These are phyloP conservation scores for Starmerella potacharoeniae DNA, from an alignment of 805 yeast species.

Conservation along the genomic window DNA sequence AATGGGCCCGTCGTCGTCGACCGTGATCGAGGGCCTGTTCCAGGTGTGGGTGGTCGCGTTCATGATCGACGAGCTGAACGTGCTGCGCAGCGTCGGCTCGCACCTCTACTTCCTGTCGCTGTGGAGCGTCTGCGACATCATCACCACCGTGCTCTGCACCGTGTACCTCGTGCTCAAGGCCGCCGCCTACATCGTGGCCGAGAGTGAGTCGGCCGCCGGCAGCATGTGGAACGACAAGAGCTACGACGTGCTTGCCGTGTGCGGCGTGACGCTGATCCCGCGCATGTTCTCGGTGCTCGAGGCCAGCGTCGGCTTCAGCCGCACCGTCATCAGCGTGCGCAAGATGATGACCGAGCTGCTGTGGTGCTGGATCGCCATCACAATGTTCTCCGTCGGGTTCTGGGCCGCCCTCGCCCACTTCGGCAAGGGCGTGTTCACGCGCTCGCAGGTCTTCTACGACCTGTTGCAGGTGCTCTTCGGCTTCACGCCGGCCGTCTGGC, in stretches of 20 bases:
- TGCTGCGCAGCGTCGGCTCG: slow-evolving; percentile 36
- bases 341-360: slow-evolving; percentile 41
- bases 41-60: slow-evolving; percentile 39
- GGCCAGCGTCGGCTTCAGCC: slow-evolving; percentile 41
- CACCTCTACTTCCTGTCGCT: slow-evolving; percentile 38
- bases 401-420: slow-evolving; percentile 43
- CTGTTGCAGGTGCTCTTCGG: slow-evolving; percentile 45
- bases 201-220: background rate
- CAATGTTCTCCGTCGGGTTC: slow-evolving; percentile 43
- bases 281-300: slow-evolving; percentile 41
- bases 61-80: slow-evolving; percentile 38
- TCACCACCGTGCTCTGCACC: slow-evolving; percentile 34
- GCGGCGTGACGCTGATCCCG: slow-evolving; percentile 40
- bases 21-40: slow-evolving; percentile 31
- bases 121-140: slow-evolving; percentile 44
- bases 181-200: slow-evolving; percentile 11
- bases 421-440: slow-evolving; percentile 34
- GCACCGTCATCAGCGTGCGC: slow-evolving; percentile 41
- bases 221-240: slow-evolving; percentile 10
- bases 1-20: slow-evolving; percentile 15
- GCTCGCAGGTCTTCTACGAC: slow-evolving; percentile 39
- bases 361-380: slow-evolving; percentile 39
- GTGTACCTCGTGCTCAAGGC: slow-evolving; percentile 23
- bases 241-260: slow-evolving; percentile 29
- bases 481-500: slow-evolving; percentile 51